Evolutionary conservation across 768 basidiomycete genomes (phyloP).

Genomic region (Boletus edulis): DNA sequence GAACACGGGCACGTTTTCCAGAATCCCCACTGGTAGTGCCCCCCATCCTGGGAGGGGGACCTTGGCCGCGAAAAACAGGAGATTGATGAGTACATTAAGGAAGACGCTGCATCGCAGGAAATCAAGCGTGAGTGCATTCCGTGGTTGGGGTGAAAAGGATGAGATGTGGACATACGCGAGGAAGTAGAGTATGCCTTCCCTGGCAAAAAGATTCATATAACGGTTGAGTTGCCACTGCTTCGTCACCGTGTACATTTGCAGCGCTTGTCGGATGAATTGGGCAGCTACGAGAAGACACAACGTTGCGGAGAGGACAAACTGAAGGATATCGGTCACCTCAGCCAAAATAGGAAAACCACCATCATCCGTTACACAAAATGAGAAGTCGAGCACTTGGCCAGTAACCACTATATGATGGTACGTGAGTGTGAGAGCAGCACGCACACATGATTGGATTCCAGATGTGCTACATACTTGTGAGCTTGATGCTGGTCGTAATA

Average conservation of each 20-base stretch:
- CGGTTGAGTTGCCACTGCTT: background rate
- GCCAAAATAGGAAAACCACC: background rate
- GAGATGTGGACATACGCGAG: conserved; percentile 1
- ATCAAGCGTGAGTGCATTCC: background rate
- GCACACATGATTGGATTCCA: background rate
- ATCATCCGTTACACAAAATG: background rate
- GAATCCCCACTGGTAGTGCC: background rate
- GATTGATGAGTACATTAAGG: background rate
- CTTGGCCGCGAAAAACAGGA: background rate
- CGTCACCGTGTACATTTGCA: background rate
- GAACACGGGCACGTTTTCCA: conserved; percentile 3
- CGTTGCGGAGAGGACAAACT: background rate
- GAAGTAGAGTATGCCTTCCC: conserved; percentile 5
- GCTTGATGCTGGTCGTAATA: background rate
- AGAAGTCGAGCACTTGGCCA: background rate
- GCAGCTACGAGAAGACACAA: background rate
- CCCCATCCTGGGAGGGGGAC: background rate
- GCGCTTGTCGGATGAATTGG: background rate
- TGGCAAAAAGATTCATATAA: conserved; percentile 1
- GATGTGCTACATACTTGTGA: background rate
- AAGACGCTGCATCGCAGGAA: background rate
- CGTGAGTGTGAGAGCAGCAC: background rate
- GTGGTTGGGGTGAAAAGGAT: background rate
- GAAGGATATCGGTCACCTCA: background rate
- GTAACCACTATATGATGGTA: background rate